A percentile compares a stretch with the other conserved stretches of the same genome.
Evolutionary conservation across 2,329 filamentous ascomycete genomes (phyloP).

Genomic region (Xylaria sp.): DNA sequence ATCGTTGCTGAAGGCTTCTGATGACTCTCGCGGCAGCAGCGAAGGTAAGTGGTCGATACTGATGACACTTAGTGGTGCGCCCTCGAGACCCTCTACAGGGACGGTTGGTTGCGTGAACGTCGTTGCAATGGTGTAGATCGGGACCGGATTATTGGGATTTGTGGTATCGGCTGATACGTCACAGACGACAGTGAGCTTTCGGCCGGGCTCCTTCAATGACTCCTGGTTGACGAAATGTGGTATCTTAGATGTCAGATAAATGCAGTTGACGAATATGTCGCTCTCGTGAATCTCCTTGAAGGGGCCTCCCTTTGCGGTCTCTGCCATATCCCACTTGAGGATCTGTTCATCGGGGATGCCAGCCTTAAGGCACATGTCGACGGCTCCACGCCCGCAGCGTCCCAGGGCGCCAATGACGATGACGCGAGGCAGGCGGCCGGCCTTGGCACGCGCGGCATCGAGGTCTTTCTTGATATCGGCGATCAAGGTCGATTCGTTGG

Average conservation of each 20-base stretch:
- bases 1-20: conserved; percentile 82
- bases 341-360: no score
- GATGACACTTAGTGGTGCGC: conserved; percentile 78
- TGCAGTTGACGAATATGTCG: neutral
- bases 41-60: conserved; percentile 87
- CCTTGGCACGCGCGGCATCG: no score
- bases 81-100: conserved; percentile 69
- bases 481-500: no score
- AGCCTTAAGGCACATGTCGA: no score
- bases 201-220: conserved; percentile 71
- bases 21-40: conserved; percentile 85
- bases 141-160: conserved; percentile 64
- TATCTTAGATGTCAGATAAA: neutral
- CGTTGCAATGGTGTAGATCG: neutral
- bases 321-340: no score
- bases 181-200: conserved; percentile 82
- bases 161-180: conserved; percentile 82
- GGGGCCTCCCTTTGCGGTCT: no score
- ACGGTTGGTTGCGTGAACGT: conserved; percentile 78
- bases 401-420: no score
- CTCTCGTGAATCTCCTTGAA: no score
- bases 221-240: conserved; percentile 76
- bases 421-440: no score
- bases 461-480: no score
- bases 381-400: no score